Base-by-base conservation (phyloP, 1,139 yeast genomes). In the Debaryomyces robertsiae region DNA sequence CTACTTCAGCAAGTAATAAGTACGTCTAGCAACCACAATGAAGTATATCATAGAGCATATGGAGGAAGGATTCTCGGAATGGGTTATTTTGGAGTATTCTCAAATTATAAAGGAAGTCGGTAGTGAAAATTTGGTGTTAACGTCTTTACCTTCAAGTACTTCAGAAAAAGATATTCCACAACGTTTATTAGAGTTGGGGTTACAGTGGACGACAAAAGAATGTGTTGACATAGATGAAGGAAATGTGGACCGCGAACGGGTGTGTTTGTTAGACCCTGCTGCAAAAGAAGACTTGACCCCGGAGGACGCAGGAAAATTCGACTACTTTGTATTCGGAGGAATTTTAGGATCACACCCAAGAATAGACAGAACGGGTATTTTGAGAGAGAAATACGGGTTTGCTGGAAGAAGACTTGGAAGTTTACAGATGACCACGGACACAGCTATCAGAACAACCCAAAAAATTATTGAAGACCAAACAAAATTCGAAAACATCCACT, bases 331-430 rank as follows among this genome's bases (percentile, higher is more conserved):
- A 10, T 91, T 93, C 65, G 98, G 98, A 7, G 98, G 98, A 30
- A 93, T 93, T 42, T 75, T 93, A 37, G 98, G 98, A 3, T 95
- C 91, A 48, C 97, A 91, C 63, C 98, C 98, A 6, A 94, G 97
- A 55, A 77, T 95, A 53, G 98, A 93, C 59, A 81, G 98, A 61
- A 93, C 98, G 2, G 94, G 93, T 1, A 91, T 90, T 52, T 75
- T 93, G 47, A 77, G 95, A 57, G 65, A 63, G 30, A 85, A 85
- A 55, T 83, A 90, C 53, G 96, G 89, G 0, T 84, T 89, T 54
- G 81, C 77, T 2, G 96, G 97, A 10, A 82, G 93, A 63, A 77
- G 96, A 58, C 71, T 93, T 42, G 98, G 96, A 1, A 78, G 73
- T 41, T 77, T 86, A 50, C 98, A 93, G 59, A 91, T 93, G 98